Base-by-base conservation (phyloP, 1,284 basidiomycete genomes). In the Fomitopsis palustris region DNA sequence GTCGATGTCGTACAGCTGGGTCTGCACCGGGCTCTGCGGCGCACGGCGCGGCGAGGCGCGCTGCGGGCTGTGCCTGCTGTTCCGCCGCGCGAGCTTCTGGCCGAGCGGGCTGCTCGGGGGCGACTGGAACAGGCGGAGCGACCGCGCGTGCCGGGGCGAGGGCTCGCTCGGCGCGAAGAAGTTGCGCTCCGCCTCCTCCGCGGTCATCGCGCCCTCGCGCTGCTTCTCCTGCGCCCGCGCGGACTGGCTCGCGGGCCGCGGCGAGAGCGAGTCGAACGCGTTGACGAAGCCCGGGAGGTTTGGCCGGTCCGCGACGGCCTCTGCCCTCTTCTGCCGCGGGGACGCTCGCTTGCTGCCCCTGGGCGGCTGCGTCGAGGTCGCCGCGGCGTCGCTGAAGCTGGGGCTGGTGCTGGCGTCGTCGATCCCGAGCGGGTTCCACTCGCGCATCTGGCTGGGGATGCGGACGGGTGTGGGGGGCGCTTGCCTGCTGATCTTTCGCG, bases 371-470 rank as follows among this genome's bases (percentile, higher is more conserved):
- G 62, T 64, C 52, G 61, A 57, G 38, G 58, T 61, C 53, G 54
- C 72, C 60, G 53, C 45, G 7, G 66, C 63, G 56, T 62, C 62
- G 56, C 64, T 75, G 69, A 67, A 66, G 25, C 74, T 76, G 2
- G 72, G 71, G 5, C 72, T 72, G 39, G 64, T 64, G 0, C 53
- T 61, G 42, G 37, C 19, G 55, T 59, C 56, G 6, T 65, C 45
- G 14, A 47, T 68, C 16, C 65, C 67, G 47, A 33, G 49, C 17
- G 49, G 49, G 23, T 68, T 74, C 69, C 76, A 78, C 37, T 66
- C 67, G 38, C 75, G 77, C 59, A 77, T 78, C 61, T 81, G 78
- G 23, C 75, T 69, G 19, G 78, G 72, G 7, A 74, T 63, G 8
- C 71, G 69, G 21, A 78, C 64, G 21, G 79, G 77, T 2, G 77